These are phyloP conservation scores for Didymella pomorum DNA, from an alignment of 2,329 filamentous ascomycete genomes.

Conservation along the genomic window DNA sequence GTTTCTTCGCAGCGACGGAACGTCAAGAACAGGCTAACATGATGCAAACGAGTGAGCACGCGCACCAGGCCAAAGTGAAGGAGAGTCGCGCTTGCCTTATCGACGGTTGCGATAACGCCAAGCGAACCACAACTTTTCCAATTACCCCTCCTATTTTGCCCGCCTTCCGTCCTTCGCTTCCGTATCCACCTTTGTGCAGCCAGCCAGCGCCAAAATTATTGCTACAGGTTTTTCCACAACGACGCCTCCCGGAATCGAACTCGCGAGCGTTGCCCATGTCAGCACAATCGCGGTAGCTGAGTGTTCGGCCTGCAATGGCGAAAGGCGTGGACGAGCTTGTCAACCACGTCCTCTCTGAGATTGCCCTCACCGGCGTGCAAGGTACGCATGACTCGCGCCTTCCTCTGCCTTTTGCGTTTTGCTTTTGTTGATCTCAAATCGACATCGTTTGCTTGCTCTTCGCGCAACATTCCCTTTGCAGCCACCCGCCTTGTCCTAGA, in stretches of 20 bases:
- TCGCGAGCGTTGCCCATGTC: conserved; percentile 13
- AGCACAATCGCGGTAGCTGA: conserved; percentile 11
- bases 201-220: conserved; percentile 14
- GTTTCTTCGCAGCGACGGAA: background rate
- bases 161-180: conserved; percentile 15
- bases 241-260: conserved; percentile 16
- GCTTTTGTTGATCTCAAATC: background rate
- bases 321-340: conserved; percentile 64
- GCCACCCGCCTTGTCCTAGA: background rate
- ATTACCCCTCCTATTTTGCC: conserved; percentile 8
- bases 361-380: conserved; percentile 65
- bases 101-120: conserved; percentile 15
- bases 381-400: conserved; percentile 56
- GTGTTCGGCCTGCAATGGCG: conserved; percentile 37
- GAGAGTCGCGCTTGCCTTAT: conserved; percentile 16
- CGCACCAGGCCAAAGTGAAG: background rate
- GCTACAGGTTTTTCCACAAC: background rate
- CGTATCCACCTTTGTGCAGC: conserved; percentile 21
- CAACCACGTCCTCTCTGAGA: conserved; percentile 65
- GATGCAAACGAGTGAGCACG: background rate
- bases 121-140: conserved; percentile 15
- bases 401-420: conserved; percentile 4
- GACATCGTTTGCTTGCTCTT: background rate
- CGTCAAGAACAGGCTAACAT: background rate
- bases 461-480: background rate